phyloP scores from a whole-genome alignment of 345 rosid genomes.

The Murraya paniculata region DNA sequence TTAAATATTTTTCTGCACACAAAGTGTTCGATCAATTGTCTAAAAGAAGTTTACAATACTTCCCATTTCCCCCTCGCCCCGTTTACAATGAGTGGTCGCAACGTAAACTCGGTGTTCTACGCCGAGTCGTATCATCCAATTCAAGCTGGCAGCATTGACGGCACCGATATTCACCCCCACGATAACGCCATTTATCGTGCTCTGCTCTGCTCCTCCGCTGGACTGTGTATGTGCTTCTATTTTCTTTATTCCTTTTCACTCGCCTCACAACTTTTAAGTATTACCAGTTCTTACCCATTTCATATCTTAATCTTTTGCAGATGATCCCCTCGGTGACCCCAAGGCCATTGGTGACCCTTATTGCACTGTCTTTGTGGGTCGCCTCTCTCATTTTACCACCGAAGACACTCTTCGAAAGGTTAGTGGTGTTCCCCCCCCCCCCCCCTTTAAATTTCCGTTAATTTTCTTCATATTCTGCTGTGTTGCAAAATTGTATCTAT shows the following conservation, averaged over 20 bases:
- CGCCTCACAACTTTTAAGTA: neutral
- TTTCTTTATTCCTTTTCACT: neutral
- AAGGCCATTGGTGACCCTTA: conserved; percentile 74
- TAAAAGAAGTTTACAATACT: neutral
- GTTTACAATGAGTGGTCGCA: conserved; percentile 23
- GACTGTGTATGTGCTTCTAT: conserved; percentile 52
- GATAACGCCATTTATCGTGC: conserved; percentile 82
- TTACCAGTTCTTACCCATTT: neutral
- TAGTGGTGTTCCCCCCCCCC: too few species aligned
- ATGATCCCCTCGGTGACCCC: conserved; percentile 80
- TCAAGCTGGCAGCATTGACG: conserved; percentile 94
- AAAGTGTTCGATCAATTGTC: neutral
- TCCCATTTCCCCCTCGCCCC: neutral
- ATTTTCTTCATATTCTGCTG: too few species aligned
- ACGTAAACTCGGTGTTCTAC: conserved; percentile 71
- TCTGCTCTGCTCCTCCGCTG: conserved; percentile 75
- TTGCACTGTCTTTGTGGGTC: conserved; percentile 75
- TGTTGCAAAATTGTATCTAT: too few species aligned
- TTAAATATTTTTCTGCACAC: neutral
- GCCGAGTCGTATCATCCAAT: conserved; percentile 89
- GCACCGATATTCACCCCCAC: conserved; percentile 78
- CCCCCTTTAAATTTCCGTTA: too few species aligned
- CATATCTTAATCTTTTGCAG: conserved; percentile 27
- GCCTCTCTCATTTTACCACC: conserved; percentile 71
- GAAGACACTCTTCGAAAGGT: conserved; percentile 67